Base-by-base conservation (phyloP, 495 filamentous ascomycete species). In the Neurospora sp. region DNA sequence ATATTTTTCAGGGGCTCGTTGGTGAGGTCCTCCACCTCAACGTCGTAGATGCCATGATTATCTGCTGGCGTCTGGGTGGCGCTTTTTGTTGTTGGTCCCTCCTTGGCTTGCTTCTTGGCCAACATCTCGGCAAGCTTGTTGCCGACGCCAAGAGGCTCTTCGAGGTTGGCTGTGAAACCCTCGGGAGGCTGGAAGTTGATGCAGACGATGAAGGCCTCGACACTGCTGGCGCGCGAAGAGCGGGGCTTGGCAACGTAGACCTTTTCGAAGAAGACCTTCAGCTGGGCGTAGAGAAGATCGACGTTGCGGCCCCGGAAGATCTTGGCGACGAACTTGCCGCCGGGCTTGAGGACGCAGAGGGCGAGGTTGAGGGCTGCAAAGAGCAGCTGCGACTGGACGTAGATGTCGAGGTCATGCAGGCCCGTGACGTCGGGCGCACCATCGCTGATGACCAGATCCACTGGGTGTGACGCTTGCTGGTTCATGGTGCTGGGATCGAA, bases 371-470 rank as follows among this genome's bases (percentile, higher is more conserved):
- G 87, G 0, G 96, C 96, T 3, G 94, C 92, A 80, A 94, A 97
- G 71, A 99, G 91, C 24, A 99, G 89, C 82, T 98, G 95, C 4
- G 93, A 93, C 82, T 99, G 96, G 21, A 99, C 92, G 81, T 98
- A 98, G 77, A 98, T 98, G 81, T 99, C 96, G 9, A 99, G 87
- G 82, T 99, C 96, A 80, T 99, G 96, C 4, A 99, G 85, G 31
- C 96, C 96, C 0, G 96, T 99, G 43, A 98, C 96, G 79, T 99
- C 96, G 9, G 96, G 96, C 1, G 96, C 96, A 43, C 96, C 96
- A 76, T 99, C 96, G 70, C 92, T 96, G 71, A 99, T 88, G 38
- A 99, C 95, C 5, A 99, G 88, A 77, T 97, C 94, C 31, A 97
- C 94, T 0, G 90, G 93, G 72, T 94, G 89, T 5, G 84, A 81